Evolutionary conservation across 2,329 filamentous ascomycete species (phyloP).

Genomic region (Fusarium anthophilum): DNA sequence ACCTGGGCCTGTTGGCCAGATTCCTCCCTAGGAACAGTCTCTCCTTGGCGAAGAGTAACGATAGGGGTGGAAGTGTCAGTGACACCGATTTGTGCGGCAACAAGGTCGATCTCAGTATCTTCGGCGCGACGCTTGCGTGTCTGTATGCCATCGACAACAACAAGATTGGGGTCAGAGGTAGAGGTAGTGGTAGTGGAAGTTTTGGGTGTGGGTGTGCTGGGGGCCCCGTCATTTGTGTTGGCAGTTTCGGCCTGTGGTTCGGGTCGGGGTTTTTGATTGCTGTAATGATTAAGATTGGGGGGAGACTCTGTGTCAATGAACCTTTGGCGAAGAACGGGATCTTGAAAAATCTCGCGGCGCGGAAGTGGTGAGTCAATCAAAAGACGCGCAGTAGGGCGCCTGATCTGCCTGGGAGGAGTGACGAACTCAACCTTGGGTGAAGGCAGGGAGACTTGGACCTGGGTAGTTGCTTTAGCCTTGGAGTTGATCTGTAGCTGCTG

Average conservation of each 20-base stretch:
- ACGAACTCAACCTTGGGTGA: not conserved
- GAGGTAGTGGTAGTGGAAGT: not conserved
- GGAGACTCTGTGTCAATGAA: slow-evolving; percentile 17
- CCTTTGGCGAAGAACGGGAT: slow-evolving; percentile 4
- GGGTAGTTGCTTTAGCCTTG: not conserved
- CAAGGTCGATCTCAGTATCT: slow-evolving; percentile 45
- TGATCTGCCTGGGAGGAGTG: slow-evolving; percentile 23
- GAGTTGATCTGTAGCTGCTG: slow-evolving; percentile 6
- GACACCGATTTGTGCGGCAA: slow-evolving; percentile 38
- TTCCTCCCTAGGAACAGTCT: slow-evolving; percentile 10
- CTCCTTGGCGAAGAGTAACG: slow-evolving; percentile 31
- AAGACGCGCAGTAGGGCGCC: slow-evolving; percentile 14
- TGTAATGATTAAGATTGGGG: not conserved
- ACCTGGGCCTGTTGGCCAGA: slow-evolving; percentile 26
- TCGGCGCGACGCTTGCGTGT: slow-evolving; percentile 45
- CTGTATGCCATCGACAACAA: slow-evolving; percentile 42
- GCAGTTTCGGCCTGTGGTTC: not conserved
- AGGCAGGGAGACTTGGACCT: not conserved
- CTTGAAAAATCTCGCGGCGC: slow-evolving; percentile 14
- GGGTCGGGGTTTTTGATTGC: not conserved
- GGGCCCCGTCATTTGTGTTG: not conserved
- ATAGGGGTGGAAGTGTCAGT: slow-evolving; percentile 14
- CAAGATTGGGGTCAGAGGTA: slow-evolving; percentile 7
- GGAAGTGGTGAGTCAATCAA: slow-evolving; percentile 26
- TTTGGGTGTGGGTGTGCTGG: not conserved